Evolutionary conservation across 495 filamentous ascomycete species (phyloP).

Genomic region (Lasiosphaeriaceae sp.): DNA sequence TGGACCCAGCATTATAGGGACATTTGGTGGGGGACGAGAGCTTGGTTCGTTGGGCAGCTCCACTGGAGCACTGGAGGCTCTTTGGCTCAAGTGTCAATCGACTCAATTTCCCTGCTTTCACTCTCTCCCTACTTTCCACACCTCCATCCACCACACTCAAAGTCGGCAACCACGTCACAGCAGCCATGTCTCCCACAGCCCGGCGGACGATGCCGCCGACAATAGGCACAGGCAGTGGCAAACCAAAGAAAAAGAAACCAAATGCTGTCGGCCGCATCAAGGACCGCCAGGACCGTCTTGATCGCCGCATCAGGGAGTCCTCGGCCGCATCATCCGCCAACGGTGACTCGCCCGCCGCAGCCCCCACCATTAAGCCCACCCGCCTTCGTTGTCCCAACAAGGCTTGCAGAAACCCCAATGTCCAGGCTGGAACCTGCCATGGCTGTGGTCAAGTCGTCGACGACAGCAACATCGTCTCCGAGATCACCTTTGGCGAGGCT

Average conservation of each 20-base stretch:
- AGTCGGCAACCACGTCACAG: background rate
- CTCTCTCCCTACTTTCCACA: background rate
- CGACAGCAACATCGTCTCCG: constrained; percentile 82
- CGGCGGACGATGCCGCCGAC: constrained; percentile 8
- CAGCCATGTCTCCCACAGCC: constrained; percentile 6
- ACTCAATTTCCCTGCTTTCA: too few relatives aligned
- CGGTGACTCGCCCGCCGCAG: background rate
- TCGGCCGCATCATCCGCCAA: constrained; percentile 16
- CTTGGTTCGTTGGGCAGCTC: background rate
- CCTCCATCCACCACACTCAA: background rate
- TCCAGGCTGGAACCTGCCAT: constrained; percentile 62
- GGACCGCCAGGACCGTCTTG: constrained; percentile 22
- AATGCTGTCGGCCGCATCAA: constrained; percentile 30
- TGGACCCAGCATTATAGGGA: background rate
- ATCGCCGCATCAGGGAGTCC: constrained; percentile 22
- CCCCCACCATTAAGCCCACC: background rate
- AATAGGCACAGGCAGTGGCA: constrained; percentile 9
- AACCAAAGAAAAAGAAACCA: constrained; percentile 20
- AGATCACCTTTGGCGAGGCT: constrained; percentile 84
- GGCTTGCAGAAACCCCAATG: constrained; percentile 31
- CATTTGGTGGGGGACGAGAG: constrained; percentile 24
- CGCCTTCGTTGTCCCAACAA: constrained; percentile 9
- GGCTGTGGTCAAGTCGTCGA: constrained; percentile 79
- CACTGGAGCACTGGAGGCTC: too few relatives aligned
- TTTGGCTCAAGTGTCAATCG: too few relatives aligned